Evolutionary conservation across 371 early-diverging fungal genomes (phyloP).

Genomic region (Mortierella sp.): DNA sequence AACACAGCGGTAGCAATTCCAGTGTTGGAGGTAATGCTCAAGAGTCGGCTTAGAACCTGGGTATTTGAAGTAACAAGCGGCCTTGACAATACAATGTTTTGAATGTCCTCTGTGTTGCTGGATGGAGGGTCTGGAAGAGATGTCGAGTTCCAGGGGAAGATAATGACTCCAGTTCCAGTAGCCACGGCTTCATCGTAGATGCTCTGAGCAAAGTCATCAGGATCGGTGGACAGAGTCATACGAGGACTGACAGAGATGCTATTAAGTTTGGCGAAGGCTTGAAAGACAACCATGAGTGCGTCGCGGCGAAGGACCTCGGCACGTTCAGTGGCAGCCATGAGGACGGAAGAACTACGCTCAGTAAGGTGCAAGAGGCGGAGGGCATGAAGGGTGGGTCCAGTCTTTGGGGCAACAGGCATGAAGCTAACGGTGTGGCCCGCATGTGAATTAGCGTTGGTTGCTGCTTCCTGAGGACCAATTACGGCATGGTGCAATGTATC

Average conservation of each 20-base stretch:
- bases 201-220: slow-evolving; percentile 70
- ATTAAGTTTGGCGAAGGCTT: slow-evolving; percentile 84
- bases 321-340: slow-evolving; percentile 76
- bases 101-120: slow-evolving; percentile 11
- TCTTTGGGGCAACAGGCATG: slow-evolving; percentile 14
- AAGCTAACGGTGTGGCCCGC: slow-evolving; percentile 12
- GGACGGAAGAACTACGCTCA: slow-evolving; percentile 81
- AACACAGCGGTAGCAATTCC: slow-evolving; percentile 42
- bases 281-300: slow-evolving; percentile 82
- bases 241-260: slow-evolving; percentile 63
- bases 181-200: slow-evolving; percentile 63
- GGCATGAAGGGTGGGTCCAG: slow-evolving; percentile 54
- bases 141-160: slow-evolving; percentile 65
- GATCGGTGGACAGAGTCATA: slow-evolving; percentile 59
- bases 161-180: slow-evolving; percentile 57
- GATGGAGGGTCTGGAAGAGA: slow-evolving; percentile 41
- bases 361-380: slow-evolving; percentile 82
- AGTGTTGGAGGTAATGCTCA: slow-evolving; percentile 32
- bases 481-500: slow-evolving; percentile 39
- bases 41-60: slow-evolving; percentile 32
- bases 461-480: slow-evolving; percentile 1
- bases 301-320: slow-evolving; percentile 73
- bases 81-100: slow-evolving; percentile 26
- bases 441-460: background rate
- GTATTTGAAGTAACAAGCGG: slow-evolving; percentile 49